phyloP scores from a whole-genome alignment of 768 basidiomycete genomes.

The Gloeopeniophorella convolvens region DNA sequence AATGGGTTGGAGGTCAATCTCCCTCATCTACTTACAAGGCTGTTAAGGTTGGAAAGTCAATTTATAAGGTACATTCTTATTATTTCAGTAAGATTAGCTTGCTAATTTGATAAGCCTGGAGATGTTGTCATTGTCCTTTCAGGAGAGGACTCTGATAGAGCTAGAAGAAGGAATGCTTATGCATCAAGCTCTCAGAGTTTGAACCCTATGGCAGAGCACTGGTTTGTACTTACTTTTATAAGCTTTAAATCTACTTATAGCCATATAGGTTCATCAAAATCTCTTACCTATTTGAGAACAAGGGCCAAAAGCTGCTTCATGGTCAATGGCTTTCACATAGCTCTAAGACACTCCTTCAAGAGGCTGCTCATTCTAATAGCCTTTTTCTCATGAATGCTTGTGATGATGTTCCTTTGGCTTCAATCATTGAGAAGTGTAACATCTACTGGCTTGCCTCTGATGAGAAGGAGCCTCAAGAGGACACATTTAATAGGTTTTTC shows the following conservation, averaged over 20 bases:
- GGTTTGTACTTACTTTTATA: conserved; percentile 38
- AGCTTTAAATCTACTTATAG: not conserved
- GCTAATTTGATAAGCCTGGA: conserved; percentile 38
- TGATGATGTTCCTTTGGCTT: conserved; percentile 45
- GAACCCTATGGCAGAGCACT: conserved; percentile 55
- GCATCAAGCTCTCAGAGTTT: conserved; percentile 38
- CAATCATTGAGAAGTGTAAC: conserved; percentile 55
- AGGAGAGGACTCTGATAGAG: conserved; percentile 41
- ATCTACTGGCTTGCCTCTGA: conserved; percentile 36
- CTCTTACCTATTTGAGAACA: conserved; percentile 50
- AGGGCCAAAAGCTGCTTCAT: conserved; percentile 49
- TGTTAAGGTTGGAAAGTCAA: conserved; percentile 49
- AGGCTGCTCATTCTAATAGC: conserved; percentile 55
- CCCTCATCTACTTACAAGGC: conserved; percentile 14
- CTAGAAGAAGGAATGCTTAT: conserved; percentile 36
- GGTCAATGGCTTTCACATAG: conserved; percentile 68
- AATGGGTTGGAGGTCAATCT: conserved; percentile 2
- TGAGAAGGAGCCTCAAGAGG: conserved; percentile 44
- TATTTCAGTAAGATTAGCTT: not conserved
- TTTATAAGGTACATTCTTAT: conserved; percentile 39
- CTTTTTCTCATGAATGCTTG: conserved; percentile 53
- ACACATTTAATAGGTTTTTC: conserved; percentile 43
- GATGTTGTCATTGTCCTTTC: conserved; percentile 59
- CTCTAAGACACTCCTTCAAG: conserved; percentile 57
- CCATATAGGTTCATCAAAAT: conserved; percentile 62